phyloP scores from a whole-genome alignment of 2,329 filamentous ascomycete species.

The Aspergillus sergii region DNA sequence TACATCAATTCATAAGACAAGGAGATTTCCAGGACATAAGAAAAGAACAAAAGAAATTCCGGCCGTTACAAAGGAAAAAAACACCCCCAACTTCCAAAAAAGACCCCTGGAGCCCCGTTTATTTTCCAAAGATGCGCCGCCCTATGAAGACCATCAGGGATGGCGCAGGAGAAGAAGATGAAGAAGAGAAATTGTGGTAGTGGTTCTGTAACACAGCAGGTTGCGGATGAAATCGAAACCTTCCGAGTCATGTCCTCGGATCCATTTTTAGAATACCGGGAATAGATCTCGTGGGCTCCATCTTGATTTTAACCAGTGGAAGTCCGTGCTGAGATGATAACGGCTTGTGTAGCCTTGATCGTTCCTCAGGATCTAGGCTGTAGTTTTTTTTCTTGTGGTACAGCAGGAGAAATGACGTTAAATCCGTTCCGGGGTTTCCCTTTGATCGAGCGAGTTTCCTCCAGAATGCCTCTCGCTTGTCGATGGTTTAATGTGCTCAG shows the following conservation, averaged over 20 bases:
- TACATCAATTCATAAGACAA: slow-evolving; percentile 1
- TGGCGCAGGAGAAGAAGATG: not conserved
- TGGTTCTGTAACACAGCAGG: not conserved
- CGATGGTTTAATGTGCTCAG: not conserved
- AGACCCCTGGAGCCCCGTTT: not conserved
- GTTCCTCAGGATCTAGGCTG: not conserved
- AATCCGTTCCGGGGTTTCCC: not conserved
- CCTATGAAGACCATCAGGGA: not conserved
- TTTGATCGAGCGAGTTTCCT: not conserved
- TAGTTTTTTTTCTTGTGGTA: not conserved
- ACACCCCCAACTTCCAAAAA: not conserved
- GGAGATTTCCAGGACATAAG: not conserved
- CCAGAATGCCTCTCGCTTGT: not conserved
- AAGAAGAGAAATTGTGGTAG: not conserved
- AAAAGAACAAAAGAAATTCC: not conserved
- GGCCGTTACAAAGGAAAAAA: not conserved
- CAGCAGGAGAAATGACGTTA: not conserved
- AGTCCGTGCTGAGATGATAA: not conserved
- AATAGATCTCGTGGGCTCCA: not conserved
- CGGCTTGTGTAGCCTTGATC: not conserved
- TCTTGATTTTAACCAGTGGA: not conserved
- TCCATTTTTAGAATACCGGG: not conserved
- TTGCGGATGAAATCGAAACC: not conserved
- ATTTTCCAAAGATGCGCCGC: not conserved
- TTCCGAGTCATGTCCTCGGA: not conserved